phyloP scores from a whole-genome alignment of 306 rosid genomes.

The Castanospermum australe region DNA sequence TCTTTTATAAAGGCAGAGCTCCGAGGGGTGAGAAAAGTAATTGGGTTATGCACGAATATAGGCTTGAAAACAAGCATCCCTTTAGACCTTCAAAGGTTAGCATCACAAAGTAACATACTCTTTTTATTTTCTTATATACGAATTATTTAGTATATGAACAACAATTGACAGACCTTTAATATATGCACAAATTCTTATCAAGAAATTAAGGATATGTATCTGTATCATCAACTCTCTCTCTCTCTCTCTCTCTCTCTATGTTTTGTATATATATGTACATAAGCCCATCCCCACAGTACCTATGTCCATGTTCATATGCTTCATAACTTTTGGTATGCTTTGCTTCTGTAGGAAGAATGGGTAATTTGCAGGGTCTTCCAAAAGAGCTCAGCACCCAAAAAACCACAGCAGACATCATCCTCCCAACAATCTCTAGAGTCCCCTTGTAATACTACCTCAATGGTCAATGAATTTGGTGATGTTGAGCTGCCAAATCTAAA shows the following conservation, averaged over 20 bases:
- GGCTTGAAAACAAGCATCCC: conserved; percentile 52
- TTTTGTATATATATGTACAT: no score
- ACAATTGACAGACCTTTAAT: no score
- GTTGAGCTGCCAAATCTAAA: conserved; percentile 52
- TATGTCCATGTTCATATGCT: neutral
- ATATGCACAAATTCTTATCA: no score
- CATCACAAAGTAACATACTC: no score
- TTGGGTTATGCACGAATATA: conserved; percentile 90
- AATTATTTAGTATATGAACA: no score
- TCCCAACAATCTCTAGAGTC: conserved; percentile 58
- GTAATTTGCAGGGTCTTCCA: conserved; percentile 77
- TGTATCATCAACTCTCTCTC: neutral
- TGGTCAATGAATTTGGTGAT: conserved; percentile 54
- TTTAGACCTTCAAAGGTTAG: conserved; percentile 60
- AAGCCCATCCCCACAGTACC: no score
- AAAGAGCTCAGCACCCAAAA: conserved; percentile 50
- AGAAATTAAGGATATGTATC: no score
- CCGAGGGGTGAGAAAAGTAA: conserved; percentile 84
- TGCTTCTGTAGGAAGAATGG: conserved; percentile 69
- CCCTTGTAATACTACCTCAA: conserved; percentile 53
- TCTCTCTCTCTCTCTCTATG: no score
- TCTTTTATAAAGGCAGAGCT: conserved; percentile 81
- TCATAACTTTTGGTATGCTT: neutral
- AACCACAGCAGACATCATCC: conserved; percentile 46
- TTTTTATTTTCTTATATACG: no score